Percentiles rank a stretch among this genome's conserved stretches.
Conservation (phyloP, 2,329 filamentous ascomycete genomes). For the Phialophora chinensis region DNA sequence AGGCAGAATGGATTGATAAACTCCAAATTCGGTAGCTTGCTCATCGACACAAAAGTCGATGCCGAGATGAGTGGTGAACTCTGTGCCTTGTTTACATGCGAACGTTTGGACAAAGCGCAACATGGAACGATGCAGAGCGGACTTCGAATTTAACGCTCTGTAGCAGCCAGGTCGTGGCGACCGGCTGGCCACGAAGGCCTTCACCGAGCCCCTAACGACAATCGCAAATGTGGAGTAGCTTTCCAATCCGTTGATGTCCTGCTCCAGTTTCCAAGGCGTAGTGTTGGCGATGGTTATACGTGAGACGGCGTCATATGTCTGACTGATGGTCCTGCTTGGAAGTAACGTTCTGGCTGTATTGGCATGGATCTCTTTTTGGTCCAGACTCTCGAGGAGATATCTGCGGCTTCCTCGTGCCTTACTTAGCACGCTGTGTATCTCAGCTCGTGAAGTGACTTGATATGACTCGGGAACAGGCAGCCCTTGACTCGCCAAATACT, state of each 20-base stretch:
- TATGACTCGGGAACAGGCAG: conserved; percentile 58
- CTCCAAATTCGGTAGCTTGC: conserved; percentile 43
- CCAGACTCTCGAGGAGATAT: conserved; percentile 71
- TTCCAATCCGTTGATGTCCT: conserved; percentile 68
- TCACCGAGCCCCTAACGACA: conserved; percentile 67
- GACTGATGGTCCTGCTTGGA: conserved; percentile 59
- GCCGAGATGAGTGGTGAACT: conserved; percentile 72
- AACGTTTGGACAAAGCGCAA: conserved; percentile 56
- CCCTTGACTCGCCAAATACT: conserved; percentile 23
- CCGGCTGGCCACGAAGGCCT: conserved; percentile 70
- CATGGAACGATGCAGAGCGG: conserved; percentile 64
- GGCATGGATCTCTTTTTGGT: conserved; percentile 46
- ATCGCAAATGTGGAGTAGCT: conserved; percentile 72
- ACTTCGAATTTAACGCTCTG: conserved; percentile 60
- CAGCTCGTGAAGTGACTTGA: conserved; percentile 60
- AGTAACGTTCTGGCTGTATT: conserved; percentile 63
- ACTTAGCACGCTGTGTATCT: conserved; percentile 62
- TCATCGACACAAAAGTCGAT: conserved; percentile 72
- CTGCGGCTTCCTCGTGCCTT: conserved; percentile 46
- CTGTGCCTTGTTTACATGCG: conserved; percentile 43
- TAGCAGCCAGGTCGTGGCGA: conserved; percentile 68
- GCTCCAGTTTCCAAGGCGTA: conserved; percentile 70
- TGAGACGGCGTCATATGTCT: conserved; percentile 63
- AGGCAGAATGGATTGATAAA: conserved; percentile 57
- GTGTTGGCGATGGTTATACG: conserved; percentile 61